Base-by-base conservation (phyloP, 148 eudicot genomes). In the Polygonum maritimum region DNA sequence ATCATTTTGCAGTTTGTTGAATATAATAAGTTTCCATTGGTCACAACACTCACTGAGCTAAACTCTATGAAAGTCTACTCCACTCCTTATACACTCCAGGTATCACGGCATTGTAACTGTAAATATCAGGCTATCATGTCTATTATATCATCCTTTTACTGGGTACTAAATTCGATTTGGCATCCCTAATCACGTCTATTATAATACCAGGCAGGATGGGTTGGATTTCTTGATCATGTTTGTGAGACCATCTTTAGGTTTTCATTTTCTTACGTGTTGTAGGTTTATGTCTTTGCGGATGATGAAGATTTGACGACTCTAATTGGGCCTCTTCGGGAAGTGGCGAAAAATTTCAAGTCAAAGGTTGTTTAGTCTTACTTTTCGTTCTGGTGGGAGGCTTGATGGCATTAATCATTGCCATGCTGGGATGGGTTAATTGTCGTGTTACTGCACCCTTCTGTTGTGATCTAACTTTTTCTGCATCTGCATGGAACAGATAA, bases 271-370 rank as follows among this genome's bases (percentile, higher is more conserved):
- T 48, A 69, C 74, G 26, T 76, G 77, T 74, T 67, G 82, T 77
- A 94, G 98, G 86, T 92, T 76, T 94, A 85, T 76, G 79, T 94
- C 77, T 92, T 94, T 87, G 88, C 94, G 39, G 89, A 85, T 39
- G 83, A 85, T 54, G 96, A 87, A 48, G 88, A 89, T 22, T 82
- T 89, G 85, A 85, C 83, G 82, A 79, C 83, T 51, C 87, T 92
- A 82, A 79, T 82, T 76, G 87, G 80, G 75, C 86, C 91, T 35
- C 91, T 94, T 69, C 89, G 80, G 82, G 88, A 90, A 75, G 82
- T 89, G 55, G 97, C 97, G 47, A 89, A 84, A 82, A 89, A 88
- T 77, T 88, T 92, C 80, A 92, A 88, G 70, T 81, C 91, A 73
- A 81, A 92, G 98, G 98, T 94, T 71, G 73, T 39, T 44, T 70